Conservation (phyloP, 108 stramenopile species). For the Epipyxis sp. region DNA sequence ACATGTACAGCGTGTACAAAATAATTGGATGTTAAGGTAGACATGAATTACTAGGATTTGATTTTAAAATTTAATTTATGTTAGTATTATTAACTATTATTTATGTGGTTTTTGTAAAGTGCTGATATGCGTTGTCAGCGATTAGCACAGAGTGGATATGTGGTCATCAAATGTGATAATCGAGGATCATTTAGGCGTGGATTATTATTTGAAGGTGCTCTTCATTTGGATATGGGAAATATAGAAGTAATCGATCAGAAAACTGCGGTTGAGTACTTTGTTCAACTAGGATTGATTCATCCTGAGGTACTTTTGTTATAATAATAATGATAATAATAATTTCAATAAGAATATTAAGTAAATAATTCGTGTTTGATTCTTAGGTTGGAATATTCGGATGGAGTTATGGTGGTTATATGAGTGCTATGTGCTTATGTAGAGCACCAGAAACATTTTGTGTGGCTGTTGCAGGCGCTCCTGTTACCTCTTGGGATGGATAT, state of each 20-base stretch:
- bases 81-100: too few relatives aligned
- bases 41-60: too few relatives aligned
- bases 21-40: slow-evolving; percentile 63
- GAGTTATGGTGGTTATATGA: slow-evolving; percentile 90
- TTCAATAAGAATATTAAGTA: too few relatives aligned
- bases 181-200: slow-evolving; percentile 81
- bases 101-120: slow-evolving; percentile 30
- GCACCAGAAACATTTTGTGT: slow-evolving; percentile 76
- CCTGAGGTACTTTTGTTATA: not conserved
- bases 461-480: slow-evolving; percentile 86
- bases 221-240: slow-evolving; percentile 67
- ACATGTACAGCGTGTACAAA: slow-evolving; percentile 77
- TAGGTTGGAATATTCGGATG: slow-evolving; percentile 88
- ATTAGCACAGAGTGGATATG: slow-evolving; percentile 70
- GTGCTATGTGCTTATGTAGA: slow-evolving; percentile 77
- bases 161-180: slow-evolving; percentile 91
- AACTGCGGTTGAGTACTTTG: slow-evolving; percentile 67
- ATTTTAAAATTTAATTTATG: too few relatives aligned
- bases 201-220: slow-evolving; percentile 72
- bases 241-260: slow-evolving; percentile 88
- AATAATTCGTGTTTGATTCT: slow-evolving; percentile 66
- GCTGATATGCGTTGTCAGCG: slow-evolving; percentile 81
- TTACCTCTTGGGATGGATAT: slow-evolving; percentile 89
- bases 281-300: slow-evolving; percentile 33
- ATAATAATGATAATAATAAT: slow-evolving; percentile 33